Evolutionary conservation across 192 early-diverging fungal species (phyloP).

Genomic region (Coemansia sp.): DNA sequence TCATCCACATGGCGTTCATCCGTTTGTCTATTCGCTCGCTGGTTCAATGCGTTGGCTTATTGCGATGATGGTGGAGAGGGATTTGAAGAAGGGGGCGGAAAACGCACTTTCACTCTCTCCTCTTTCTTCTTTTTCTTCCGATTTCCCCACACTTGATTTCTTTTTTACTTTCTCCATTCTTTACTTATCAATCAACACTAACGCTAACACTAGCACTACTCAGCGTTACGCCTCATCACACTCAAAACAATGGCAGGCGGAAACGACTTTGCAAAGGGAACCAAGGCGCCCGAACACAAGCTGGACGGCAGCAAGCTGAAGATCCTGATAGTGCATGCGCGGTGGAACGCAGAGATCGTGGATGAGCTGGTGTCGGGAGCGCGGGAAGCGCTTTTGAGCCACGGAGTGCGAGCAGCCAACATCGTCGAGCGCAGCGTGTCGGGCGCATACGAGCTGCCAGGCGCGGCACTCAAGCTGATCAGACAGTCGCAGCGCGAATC

Average conservation of each 20-base stretch:
- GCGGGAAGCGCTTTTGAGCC: constrained; percentile 62
- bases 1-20: no score
- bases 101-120: neutral
- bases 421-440: constrained; percentile 80
- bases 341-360: constrained; percentile 92
- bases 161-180: neutral
- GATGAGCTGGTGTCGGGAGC: constrained; percentile 78
- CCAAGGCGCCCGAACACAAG: constrained; percentile 55
- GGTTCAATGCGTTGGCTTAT: no score
- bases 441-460: constrained; percentile 94
- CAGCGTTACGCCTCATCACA: neutral
- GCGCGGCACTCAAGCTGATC: constrained; percentile 78
- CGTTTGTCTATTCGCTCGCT: no score
- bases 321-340: constrained; percentile 85
- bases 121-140: neutral
- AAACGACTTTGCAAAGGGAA: constrained; percentile 74
- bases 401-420: constrained; percentile 71
- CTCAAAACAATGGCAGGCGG: constrained; percentile 27
- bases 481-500: constrained; percentile 62
- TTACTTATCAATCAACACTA: neutral
- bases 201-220: neutral
- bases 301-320: constrained; percentile 69
- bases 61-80: no score
- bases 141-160: neutral
- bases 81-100: neutral